Evolutionary conservation across 768 basidiomycete species (phyloP).

Genomic region (Galerina sulciceps): DNA sequence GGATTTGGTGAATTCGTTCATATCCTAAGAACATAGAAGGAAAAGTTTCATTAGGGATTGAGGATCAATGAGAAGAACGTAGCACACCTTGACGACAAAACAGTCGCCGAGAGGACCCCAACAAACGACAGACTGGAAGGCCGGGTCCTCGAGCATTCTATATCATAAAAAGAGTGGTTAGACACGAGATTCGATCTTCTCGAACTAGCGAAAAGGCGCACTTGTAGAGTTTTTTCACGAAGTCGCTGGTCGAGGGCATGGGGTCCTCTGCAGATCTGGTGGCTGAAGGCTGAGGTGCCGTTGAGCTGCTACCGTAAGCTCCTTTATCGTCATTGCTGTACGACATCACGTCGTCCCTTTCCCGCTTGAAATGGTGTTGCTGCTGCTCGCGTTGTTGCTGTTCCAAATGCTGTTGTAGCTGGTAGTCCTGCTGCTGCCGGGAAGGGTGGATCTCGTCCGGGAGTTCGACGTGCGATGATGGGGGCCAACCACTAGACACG

Average conservation of each 20-base stretch:
- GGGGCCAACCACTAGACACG: slow-evolving; percentile 23
- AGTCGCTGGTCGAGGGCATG: slow-evolving; percentile 90
- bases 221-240: slow-evolving; percentile 96
- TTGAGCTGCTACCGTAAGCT: background rate
- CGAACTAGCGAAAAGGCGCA: slow-evolving; percentile 34
- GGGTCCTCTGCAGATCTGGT: slow-evolving; percentile 53
- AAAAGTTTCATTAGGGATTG: background rate
- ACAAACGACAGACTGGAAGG: slow-evolving; percentile 73
- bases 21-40: slow-evolving; percentile 51
- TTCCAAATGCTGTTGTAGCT: slow-evolving; percentile 16
- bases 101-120: slow-evolving; percentile 88
- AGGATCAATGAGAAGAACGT: background rate
- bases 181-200: background rate
- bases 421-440: slow-evolving; percentile 16
- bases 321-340: slow-evolving; percentile 15
- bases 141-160: slow-evolving; percentile 88
- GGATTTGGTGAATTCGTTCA: slow-evolving; percentile 94
- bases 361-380: slow-evolving; percentile 31
- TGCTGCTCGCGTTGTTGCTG: slow-evolving; percentile 28
- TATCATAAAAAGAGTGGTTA: background rate
- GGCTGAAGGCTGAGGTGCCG: background rate
- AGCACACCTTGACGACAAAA: slow-evolving; percentile 80
- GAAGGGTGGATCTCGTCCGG: slow-evolving; percentile 42
- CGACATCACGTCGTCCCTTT: slow-evolving; percentile 16
- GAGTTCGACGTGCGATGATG: slow-evolving; percentile 43